These are phyloP conservation scores for Corylus americana DNA, from an alignment of 306 rosid species.

Conservation along the genomic window DNA sequence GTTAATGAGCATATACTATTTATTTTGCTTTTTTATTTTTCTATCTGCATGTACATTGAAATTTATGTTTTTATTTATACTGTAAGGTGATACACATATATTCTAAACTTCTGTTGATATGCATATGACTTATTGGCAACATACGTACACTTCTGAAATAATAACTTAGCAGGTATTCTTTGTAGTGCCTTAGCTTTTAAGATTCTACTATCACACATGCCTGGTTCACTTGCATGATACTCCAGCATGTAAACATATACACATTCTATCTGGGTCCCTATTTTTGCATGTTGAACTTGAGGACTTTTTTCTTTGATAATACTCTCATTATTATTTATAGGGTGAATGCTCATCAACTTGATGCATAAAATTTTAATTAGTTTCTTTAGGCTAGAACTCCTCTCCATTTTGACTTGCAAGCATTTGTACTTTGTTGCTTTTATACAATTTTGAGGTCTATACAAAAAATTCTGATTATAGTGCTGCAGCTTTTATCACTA, in stretches of 20 bases:
- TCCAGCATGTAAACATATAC: neutral
- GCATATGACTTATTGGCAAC: neutral
- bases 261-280: neutral
- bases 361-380: neutral
- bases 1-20: constrained; percentile 11
- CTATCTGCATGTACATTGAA: neutral
- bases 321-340: neutral
- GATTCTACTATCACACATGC: neutral
- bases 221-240: neutral
- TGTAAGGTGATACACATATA: neutral
- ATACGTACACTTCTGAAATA: neutral
- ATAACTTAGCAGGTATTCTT: neutral
- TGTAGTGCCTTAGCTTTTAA: neutral
- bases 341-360: neutral
- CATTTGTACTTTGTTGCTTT: neutral
- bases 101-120: neutral
- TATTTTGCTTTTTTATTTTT: neutral
- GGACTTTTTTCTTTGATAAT: neutral
- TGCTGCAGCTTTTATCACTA: neutral
- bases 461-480: neutral
- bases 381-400: neutral
- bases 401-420: neutral
- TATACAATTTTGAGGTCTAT: neutral
- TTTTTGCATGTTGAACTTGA: no score
- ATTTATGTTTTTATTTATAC: neutral